These are phyloP conservation scores for Xylaria longipes DNA, from an alignment of 495 filamentous ascomycete species.

Conservation along the genomic window DNA sequence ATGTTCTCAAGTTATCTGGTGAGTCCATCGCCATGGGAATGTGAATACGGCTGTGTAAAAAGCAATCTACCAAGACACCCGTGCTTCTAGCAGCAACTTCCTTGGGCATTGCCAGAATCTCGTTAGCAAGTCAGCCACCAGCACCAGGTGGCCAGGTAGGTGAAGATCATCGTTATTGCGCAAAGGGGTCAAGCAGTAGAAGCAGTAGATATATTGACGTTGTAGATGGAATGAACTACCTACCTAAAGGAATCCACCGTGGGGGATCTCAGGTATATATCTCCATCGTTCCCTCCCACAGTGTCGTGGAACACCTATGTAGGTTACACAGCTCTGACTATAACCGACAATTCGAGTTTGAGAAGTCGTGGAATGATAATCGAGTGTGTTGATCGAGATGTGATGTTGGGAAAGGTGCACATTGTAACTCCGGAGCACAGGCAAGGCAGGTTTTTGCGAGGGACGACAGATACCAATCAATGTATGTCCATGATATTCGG, in stretches of 20 bases:
- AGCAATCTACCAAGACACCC: neutral
- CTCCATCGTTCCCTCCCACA: neutral
- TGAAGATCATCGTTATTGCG: neutral
- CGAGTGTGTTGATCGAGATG: neutral
- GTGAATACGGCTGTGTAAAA: neutral
- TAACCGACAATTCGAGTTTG: neutral
- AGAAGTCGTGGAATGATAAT: neutral
- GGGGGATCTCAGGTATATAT: neutral
- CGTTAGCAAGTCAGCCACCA: neutral
- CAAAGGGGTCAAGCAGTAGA: neutral
- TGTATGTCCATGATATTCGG: neutral
- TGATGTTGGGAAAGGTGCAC: neutral
- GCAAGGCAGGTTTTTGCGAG: neutral
- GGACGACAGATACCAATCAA: neutral
- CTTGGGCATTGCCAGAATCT: neutral
- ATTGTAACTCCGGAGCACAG: neutral
- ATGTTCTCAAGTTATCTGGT: neutral
- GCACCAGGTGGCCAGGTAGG: neutral
- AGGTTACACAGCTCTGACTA: too few species aligned
- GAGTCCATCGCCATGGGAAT: neutral
- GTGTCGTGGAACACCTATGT: neutral
- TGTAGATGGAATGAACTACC: neutral
- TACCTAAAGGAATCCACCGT: neutral
- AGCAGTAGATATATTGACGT: neutral
- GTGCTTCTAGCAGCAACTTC: neutral